phyloP scores from a whole-genome alignment of 2,329 filamentous ascomycete species.

The Diaporthe batatas region DNA sequence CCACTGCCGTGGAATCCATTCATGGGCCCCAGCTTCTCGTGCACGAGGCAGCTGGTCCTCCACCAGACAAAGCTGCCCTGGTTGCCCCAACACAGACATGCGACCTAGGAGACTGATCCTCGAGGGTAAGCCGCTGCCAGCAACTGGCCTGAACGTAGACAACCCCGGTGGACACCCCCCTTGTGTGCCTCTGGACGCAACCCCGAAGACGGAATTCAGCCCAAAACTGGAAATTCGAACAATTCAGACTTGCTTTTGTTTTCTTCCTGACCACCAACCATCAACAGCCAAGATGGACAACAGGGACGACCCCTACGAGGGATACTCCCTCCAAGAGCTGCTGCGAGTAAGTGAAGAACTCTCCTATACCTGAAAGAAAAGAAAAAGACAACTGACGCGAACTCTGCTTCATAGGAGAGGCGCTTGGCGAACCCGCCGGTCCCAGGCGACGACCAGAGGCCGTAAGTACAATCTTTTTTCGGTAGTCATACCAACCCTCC shows the following conservation, averaged over 20 bases:
- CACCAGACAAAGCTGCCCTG: background rate
- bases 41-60: background rate
- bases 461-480: background rate
- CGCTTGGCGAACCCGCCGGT: background rate
- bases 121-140: background rate
- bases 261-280: constrained; percentile 14
- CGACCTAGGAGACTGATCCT: background rate
- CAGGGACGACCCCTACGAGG: background rate
- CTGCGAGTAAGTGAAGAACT: background rate
- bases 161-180: background rate
- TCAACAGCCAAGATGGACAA: background rate
- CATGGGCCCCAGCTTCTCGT: too few species aligned
- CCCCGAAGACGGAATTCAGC: background rate
- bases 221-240: background rate
- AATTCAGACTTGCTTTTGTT: background rate
- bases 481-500: background rate
- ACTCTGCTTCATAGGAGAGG: background rate
- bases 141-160: constrained; percentile 1
- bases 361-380: too few species aligned
- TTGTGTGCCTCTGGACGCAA: background rate
- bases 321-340: background rate
- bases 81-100: background rate
- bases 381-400: background rate
- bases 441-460: background rate
- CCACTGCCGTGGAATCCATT: background rate